Conservation (phyloP, 257 asterid genomes). For the Datura wrightii region DNA sequence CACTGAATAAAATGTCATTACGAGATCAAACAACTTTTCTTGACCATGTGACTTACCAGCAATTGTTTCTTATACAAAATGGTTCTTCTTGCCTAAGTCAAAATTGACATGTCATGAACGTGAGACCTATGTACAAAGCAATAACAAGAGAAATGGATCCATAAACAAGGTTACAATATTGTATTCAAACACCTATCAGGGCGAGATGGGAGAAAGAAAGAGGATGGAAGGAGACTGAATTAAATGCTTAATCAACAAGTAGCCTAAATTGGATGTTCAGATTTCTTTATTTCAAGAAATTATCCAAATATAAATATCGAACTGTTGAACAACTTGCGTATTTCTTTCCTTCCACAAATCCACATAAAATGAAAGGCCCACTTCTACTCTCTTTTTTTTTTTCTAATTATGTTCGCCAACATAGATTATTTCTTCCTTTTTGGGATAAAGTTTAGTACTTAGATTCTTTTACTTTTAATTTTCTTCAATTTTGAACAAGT, state of each 20-base stretch:
- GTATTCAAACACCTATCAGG: background rate
- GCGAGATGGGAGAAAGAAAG: background rate
- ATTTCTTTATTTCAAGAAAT: background rate
- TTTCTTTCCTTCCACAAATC: background rate
- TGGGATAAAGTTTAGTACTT: background rate
- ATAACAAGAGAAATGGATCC: constrained; percentile 3
- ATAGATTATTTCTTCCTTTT: background rate
- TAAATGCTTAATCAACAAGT: constrained; percentile 18
- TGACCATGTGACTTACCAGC: background rate
- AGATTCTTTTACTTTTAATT: background rate
- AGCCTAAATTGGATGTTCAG: background rate
- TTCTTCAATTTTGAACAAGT: background rate
- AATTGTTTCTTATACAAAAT: constrained; percentile 23
- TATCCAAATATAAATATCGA: background rate
- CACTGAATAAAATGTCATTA: background rate
- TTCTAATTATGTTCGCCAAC: background rate
- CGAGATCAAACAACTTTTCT: background rate
- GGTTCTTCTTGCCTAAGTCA: constrained; percentile 11
- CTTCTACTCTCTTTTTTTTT: background rate
- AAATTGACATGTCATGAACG: background rate
- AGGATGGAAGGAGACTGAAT: background rate
- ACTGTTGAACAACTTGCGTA: background rate
- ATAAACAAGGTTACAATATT: background rate
- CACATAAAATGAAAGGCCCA: background rate
- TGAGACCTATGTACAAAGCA: constrained; percentile 14